Evolutionary conservation across 768 basidiomycete species (phyloP).

Genomic region (Tylopilus subfusipes): DNA sequence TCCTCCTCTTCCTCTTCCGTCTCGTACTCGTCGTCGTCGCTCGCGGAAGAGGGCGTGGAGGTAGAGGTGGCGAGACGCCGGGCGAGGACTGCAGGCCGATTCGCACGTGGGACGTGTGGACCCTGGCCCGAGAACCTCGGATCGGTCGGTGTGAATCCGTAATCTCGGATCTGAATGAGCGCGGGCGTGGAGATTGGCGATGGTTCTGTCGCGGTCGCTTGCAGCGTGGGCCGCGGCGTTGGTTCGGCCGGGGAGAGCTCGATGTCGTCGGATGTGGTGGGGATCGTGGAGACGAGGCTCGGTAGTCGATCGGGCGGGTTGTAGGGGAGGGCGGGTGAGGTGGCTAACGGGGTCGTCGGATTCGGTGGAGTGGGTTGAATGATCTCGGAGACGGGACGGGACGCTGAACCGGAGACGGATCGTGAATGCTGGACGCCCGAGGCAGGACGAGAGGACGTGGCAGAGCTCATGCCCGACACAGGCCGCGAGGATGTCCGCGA

Average conservation of each 20-base stretch:
- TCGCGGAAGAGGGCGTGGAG: conserved; percentile 6
- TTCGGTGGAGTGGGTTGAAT: background rate
- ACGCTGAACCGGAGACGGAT: conserved; percentile 4
- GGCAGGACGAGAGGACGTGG: conserved; percentile 16
- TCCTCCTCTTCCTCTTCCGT: conserved; percentile 13
- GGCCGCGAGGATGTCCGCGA: conserved; percentile 28
- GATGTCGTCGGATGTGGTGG: background rate
- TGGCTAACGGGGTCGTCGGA: background rate
- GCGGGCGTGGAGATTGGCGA: background rate
- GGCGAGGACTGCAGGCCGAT: conserved; percentile 31
- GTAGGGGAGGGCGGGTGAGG: background rate
- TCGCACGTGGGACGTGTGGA: conserved; percentile 38
- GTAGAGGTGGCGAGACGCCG: conserved; percentile 27
- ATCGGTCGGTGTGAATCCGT: conserved; percentile 41
- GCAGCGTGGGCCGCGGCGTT: background rate
- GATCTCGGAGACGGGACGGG: background rate
- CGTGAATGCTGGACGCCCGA: conserved; percentile 13
- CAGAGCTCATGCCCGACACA: conserved; percentile 16
- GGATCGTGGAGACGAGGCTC: background rate
- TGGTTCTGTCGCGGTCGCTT: background rate
- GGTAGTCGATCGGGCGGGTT: background rate
- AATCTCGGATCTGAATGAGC: conserved; percentile 49
- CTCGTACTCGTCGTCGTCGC: conserved; percentile 6
- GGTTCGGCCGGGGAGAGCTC: background rate
- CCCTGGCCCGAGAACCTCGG: conserved; percentile 43